Conservation (phyloP, 2,329 filamentous ascomycete genomes). For the Byssochlamys sp. region DNA sequence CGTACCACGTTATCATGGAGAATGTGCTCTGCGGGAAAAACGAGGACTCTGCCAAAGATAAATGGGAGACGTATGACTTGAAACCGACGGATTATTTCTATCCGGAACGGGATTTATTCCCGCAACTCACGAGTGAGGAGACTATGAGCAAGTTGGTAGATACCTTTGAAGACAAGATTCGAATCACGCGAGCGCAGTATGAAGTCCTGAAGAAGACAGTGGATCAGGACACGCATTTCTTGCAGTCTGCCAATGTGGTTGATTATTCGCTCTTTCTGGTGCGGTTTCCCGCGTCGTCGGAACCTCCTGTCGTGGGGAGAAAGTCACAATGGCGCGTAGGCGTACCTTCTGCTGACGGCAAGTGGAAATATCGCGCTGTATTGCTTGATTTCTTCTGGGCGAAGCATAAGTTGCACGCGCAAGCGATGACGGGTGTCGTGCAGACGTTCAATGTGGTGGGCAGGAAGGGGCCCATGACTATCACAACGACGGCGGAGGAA, state of each 20-base stretch:
- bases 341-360: slow-evolving; percentile 50
- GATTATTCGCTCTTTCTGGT: slow-evolving; percentile 69
- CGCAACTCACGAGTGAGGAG: slow-evolving; percentile 51
- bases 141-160: slow-evolving; percentile 59
- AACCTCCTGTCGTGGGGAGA: slow-evolving; percentile 22
- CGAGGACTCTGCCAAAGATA: slow-evolving; percentile 31
- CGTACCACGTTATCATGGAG: slow-evolving; percentile 70
- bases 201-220: slow-evolving; percentile 48
- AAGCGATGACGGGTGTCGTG: slow-evolving; percentile 56
- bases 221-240: slow-evolving; percentile 53
- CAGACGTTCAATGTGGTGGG: slow-evolving; percentile 55
- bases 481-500: slow-evolving; percentile 59
- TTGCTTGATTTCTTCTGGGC: slow-evolving; percentile 72
- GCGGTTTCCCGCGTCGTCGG: slow-evolving; percentile 40
- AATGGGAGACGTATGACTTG: slow-evolving; percentile 65
- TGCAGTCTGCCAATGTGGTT: slow-evolving; percentile 55
- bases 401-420: slow-evolving; percentile 59
- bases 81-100: slow-evolving; percentile 69
- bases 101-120: slow-evolving; percentile 61
- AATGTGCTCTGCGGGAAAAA: slow-evolving; percentile 58
- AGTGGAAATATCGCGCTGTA: slow-evolving; percentile 58
- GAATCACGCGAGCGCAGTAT: slow-evolving; percentile 47
- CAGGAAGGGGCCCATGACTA: slow-evolving; percentile 61
- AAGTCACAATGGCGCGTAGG: slow-evolving; percentile 51
- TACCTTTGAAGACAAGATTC: slow-evolving; percentile 57